These are phyloP conservation scores for Populus simonii DNA, from an alignment of 345 rosid genomes.

Conservation along the genomic window DNA sequence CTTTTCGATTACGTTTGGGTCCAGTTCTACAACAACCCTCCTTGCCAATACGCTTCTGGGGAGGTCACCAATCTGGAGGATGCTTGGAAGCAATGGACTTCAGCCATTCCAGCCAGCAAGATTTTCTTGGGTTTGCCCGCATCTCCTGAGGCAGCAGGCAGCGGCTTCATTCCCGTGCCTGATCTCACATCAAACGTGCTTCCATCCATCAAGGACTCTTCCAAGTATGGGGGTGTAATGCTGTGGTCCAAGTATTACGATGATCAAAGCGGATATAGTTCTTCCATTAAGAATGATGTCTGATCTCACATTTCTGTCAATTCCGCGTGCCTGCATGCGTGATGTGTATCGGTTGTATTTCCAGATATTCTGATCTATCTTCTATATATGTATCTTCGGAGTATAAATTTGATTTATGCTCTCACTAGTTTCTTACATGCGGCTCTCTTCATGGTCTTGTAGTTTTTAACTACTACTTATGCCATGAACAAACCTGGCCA, in stretches of 20 bases:
- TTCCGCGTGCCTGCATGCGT: not conserved
- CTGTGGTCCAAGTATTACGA: conserved; percentile 6
- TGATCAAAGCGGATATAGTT: not conserved
- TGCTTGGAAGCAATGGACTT: not conserved
- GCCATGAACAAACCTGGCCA: too few species aligned
- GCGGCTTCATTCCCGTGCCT: not conserved
- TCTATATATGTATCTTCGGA: not conserved
- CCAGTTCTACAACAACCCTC: not conserved
- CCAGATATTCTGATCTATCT: not conserved
- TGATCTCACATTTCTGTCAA: not conserved
- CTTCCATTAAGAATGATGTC: not conserved
- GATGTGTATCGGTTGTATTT: not conserved
- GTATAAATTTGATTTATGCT: too few species aligned
- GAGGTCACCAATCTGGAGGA: not conserved
- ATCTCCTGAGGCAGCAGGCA: conserved; percentile 1
- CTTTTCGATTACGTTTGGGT: not conserved
- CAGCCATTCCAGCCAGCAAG: not conserved
- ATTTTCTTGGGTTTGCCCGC: conserved; percentile 5
- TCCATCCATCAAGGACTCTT: not conserved
- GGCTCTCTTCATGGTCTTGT: not conserved
- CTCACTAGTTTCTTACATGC: not conserved
- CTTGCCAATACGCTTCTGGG: not conserved
- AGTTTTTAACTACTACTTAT: not conserved
- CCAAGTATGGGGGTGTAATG: conserved; percentile 4
- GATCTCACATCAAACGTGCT: not conserved